Conservation (phyloP, 2,329 filamentous ascomycete species). For the Fusarium oligoseptatum region DNA sequence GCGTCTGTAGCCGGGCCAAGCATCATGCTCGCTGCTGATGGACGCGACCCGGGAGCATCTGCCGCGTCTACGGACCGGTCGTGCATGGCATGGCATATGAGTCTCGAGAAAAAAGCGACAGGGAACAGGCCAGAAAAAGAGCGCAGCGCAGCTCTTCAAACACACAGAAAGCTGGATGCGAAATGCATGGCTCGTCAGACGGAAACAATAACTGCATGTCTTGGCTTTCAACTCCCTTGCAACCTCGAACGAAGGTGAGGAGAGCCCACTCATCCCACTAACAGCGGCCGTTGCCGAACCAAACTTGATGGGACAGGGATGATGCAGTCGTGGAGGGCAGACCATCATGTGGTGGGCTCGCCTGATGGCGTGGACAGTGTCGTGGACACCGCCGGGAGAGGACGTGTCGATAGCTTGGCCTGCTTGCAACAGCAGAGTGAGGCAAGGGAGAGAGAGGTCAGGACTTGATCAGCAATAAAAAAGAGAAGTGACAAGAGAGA, state of each 20-base stretch:
- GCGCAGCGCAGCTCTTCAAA: background rate
- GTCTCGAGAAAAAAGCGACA: slow-evolving; percentile 6
- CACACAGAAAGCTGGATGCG: slow-evolving; percentile 14
- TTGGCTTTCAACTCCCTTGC: slow-evolving; percentile 10
- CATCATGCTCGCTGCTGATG: background rate
- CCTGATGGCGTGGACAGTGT: slow-evolving; percentile 25
- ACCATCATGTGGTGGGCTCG: slow-evolving; percentile 36
- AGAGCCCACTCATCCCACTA: slow-evolving; percentile 36
- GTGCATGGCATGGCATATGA: slow-evolving; percentile 23
- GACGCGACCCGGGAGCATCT: slow-evolving; percentile 20
- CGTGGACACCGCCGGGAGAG: slow-evolving; percentile 16
- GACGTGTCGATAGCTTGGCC: slow-evolving; percentile 26
- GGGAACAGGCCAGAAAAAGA: slow-evolving; percentile 23
- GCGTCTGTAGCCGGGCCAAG: slow-evolving; percentile 18
- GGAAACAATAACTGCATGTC: slow-evolving; percentile 15
- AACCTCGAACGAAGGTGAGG: slow-evolving; percentile 25
- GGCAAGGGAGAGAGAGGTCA: background rate
- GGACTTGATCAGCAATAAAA: slow-evolving; percentile 7
- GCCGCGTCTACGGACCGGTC: slow-evolving; percentile 28
- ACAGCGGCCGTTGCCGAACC: slow-evolving; percentile 40
- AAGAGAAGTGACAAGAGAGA: background rate
- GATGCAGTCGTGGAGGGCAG: slow-evolving; percentile 14
- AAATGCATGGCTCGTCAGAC: slow-evolving; percentile 31
- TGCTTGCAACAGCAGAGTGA: background rate
- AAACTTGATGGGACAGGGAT: slow-evolving; percentile 34